Percentiles rank a stretch among this genome's conserved stretches.
Evolutionary conservation across 2,329 filamentous ascomycete species (phyloP).

Genomic region (Fusarium proliferatum): DNA sequence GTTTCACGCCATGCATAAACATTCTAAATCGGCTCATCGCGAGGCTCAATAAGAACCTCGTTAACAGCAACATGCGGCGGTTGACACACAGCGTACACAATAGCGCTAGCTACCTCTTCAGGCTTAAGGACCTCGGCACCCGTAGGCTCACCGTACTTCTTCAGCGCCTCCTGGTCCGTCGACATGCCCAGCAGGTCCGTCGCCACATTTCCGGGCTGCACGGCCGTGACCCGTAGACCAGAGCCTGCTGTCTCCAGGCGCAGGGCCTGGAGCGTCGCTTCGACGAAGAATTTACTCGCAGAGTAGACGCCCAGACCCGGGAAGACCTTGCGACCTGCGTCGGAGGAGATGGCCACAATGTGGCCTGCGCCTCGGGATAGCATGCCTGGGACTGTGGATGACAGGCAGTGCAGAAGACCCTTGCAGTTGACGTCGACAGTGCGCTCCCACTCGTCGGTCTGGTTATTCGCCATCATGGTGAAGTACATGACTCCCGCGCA

Average conservation of each 20-base stretch:
- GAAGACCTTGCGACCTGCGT: slow-evolving; percentile 84
- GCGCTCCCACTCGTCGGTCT: slow-evolving; percentile 80
- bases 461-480: slow-evolving; percentile 84
- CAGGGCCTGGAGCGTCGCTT: slow-evolving; percentile 80
- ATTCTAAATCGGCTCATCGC: slow-evolving; percentile 76
- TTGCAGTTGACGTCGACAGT: slow-evolving; percentile 91
- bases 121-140: slow-evolving; percentile 81
- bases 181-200: slow-evolving; percentile 81
- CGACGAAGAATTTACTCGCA: slow-evolving; percentile 86
- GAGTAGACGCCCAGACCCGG: slow-evolving; percentile 85
- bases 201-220: slow-evolving; percentile 82
- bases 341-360: slow-evolving; percentile 84
- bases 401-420: slow-evolving; percentile 78
- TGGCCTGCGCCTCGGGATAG: slow-evolving; percentile 75
- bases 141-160: slow-evolving; percentile 80
- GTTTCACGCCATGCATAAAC: background rate
- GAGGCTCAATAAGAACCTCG: slow-evolving; percentile 81
- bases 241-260: slow-evolving; percentile 80
- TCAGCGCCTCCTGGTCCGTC: slow-evolving; percentile 79
- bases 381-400: slow-evolving; percentile 77
- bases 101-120: slow-evolving; percentile 76
- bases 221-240: slow-evolving; percentile 76
- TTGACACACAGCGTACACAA: slow-evolving; percentile 80
- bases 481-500: slow-evolving; percentile 91
- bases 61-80: slow-evolving; percentile 82